phyloP scores from a whole-genome alignment of 176 grass and related monocot species.

The barley (Hordeum vulgare) region MorexV3_pseudomolecules_assembly NC_058524.1:458120116-458120615 shows the following conservation, averaged over 20 bases:
- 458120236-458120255: background rate
- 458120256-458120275: background rate
- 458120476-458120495: background rate
- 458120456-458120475: background rate
- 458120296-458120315: background rate
- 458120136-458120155: background rate
- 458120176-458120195: background rate
- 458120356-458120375: background rate
- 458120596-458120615: constrained; percentile 17
- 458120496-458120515: background rate
- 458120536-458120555: constrained; percentile 5
- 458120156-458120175: background rate
- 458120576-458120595: background rate
- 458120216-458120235: background rate
- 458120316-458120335: background rate
- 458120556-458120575: background rate
- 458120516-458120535: background rate
- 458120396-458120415: background rate
- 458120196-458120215: background rate
- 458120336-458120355: constrained; percentile 1
- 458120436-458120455: background rate
- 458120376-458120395: background rate
- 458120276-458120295: constrained; percentile 8
- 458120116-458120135: background rate
- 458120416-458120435: background rate